These are phyloP conservation scores for Fusarium nanum DNA, from an alignment of 2,329 filamentous ascomycete species.

Conservation along the genomic window DNA sequence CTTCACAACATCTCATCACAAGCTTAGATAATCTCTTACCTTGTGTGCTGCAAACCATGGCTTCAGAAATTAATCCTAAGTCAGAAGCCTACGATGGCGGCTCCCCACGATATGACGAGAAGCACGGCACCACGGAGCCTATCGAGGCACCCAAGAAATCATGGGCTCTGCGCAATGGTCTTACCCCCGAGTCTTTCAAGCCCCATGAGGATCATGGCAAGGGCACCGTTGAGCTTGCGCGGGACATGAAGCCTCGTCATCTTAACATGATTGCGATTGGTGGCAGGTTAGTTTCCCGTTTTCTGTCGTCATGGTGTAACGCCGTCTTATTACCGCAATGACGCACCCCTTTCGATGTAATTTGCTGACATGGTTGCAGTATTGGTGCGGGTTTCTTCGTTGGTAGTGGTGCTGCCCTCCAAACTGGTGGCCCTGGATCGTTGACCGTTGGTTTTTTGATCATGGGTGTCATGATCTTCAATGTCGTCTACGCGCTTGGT, in stretches of 20 bases:
- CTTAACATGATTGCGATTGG: conserved; percentile 48
- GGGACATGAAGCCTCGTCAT: conserved; percentile 45
- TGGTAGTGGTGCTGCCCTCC: conserved; percentile 62
- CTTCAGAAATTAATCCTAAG: conserved; percentile 34
- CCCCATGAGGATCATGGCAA: conserved; percentile 38
- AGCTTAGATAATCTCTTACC: background rate
- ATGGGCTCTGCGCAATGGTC: conserved; percentile 46
- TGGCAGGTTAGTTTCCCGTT: conserved; percentile 37
- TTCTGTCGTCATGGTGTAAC: conserved; percentile 4
- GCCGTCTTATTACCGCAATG: conserved; percentile 21
- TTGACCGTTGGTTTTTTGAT: conserved; percentile 64
- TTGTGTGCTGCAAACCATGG: conserved; percentile 25
- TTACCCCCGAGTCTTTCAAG: conserved; percentile 40
- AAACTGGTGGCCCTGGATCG: conserved; percentile 51
- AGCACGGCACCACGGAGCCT: conserved; percentile 27
- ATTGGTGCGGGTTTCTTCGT: conserved; percentile 74
- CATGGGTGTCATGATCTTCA: conserved; percentile 70
- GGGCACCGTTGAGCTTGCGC: conserved; percentile 42
- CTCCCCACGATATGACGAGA: conserved; percentile 34
- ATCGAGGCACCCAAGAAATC: conserved; percentile 20
- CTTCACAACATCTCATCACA: background rate
- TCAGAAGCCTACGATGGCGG: conserved; percentile 24
- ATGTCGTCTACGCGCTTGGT: conserved; percentile 71
- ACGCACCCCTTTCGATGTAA: background rate
- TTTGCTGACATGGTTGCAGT: conserved; percentile 19